Percentiles rank a stretch among this genome's conserved stretches.
These are phyloP conservation scores for Ganoderma leucocontextum DNA, from an alignment of 1,284 basidiomycete species.

Conservation along the genomic window DNA sequence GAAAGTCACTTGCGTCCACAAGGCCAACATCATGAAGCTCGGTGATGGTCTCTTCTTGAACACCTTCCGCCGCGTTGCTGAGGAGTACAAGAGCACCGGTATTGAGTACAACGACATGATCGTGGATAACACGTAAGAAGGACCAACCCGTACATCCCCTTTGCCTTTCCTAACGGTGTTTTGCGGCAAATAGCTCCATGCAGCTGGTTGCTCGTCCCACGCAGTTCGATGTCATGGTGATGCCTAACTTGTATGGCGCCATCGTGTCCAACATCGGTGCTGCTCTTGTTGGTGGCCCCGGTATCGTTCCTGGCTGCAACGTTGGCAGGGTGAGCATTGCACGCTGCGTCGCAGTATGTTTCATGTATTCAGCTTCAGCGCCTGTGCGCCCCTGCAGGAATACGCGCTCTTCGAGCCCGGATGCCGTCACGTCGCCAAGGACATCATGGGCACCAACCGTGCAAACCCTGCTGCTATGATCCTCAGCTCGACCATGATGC, in stretches of 20 bases:
- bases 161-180: not conserved
- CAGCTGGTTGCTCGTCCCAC: slow-evolving; percentile 95
- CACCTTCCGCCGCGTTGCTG: slow-evolving; percentile 95
- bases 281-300: slow-evolving; percentile 97
- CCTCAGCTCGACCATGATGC: slow-evolving; percentile 98
- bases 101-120: slow-evolving; percentile 99
- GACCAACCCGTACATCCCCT: slow-evolving; percentile 14
- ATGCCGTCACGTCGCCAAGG: slow-evolving; percentile 97
- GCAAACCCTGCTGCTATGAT: slow-evolving; percentile 99
- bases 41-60: slow-evolving; percentile 99
- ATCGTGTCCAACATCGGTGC: slow-evolving; percentile 99
- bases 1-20: slow-evolving; percentile 99
- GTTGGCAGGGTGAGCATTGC: slow-evolving; percentile 81
- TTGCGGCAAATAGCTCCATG: slow-evolving; percentile 80
- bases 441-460: slow-evolving; percentile 97
- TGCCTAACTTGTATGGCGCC: slow-evolving; percentile 97
- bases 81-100: slow-evolving; percentile 94
- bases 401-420: slow-evolving; percentile 99
- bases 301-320: slow-evolving; percentile 98
- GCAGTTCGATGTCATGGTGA: slow-evolving; percentile 99
- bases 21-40: slow-evolving; percentile 99
- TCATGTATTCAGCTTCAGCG: slow-evolving; percentile 11
- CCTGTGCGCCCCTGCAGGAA: slow-evolving; percentile 60
- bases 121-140: slow-evolving; percentile 93
- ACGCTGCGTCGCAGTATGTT: slow-evolving; percentile 3